Percentiles rank a stretch among this genome's conserved stretches.
Conservation (phyloP, 805 yeast species). For the Candida jianshihensis region DNA sequence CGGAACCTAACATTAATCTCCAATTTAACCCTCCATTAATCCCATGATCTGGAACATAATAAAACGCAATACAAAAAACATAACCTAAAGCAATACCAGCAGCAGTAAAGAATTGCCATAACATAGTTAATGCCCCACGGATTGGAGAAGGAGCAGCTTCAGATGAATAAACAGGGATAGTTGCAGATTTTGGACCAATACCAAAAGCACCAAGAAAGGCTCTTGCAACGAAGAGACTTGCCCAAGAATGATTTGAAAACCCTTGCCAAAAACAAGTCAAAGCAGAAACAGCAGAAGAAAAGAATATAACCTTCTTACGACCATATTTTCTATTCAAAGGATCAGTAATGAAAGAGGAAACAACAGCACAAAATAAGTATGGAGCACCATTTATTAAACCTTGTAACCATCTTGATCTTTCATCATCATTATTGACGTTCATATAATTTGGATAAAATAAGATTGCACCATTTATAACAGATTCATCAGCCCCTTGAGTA, state of each 20-base stretch:
- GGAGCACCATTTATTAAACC: conserved; percentile 70
- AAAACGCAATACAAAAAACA: conserved; percentile 57
- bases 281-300: conserved; percentile 55
- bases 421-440: conserved; percentile 40
- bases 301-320: conserved; percentile 60
- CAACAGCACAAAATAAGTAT: conserved; percentile 52
- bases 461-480: conserved; percentile 69
- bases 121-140: conserved; percentile 64
- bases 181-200: conserved; percentile 69
- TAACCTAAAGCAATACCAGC: conserved; percentile 71
- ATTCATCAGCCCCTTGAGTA: conserved; percentile 76
- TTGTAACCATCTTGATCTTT: conserved; percentile 46
- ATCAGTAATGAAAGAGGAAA: conserved; percentile 63
- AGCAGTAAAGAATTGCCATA: conserved; percentile 73
- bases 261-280: conserved; percentile 67
- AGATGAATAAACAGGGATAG: conserved; percentile 65
- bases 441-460: conserved; percentile 51
- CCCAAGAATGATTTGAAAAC: conserved; percentile 49
- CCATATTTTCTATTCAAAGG: conserved; percentile 49
- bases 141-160: conserved; percentile 57
- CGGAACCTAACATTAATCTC: conserved; percentile 67
- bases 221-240: conserved; percentile 60
- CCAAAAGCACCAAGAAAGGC: conserved; percentile 57
- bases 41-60: conserved; percentile 36
- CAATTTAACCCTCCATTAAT: conserved; percentile 44